Conservation (phyloP, 106 monocot species). For the Allium cepa region DNA sequence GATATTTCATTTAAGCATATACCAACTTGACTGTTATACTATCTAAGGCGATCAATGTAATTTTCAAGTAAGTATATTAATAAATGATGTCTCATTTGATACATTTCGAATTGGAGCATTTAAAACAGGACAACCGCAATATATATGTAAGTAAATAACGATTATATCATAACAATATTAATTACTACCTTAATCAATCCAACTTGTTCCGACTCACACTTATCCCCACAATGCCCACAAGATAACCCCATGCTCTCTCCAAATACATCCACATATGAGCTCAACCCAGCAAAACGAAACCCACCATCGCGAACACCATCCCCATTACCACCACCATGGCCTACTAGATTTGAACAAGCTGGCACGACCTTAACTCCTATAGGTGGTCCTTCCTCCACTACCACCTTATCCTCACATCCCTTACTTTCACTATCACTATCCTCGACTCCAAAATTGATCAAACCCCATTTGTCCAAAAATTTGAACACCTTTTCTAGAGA, state of each 20-base stretch:
- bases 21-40: too few species aligned
- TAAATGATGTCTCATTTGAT: too few species aligned
- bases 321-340: neutral
- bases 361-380: constrained; percentile 46
- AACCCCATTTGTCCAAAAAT: constrained; percentile 60
- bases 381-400: constrained; percentile 35
- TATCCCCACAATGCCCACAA: constrained; percentile 48
- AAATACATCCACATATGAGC: constrained; percentile 76
- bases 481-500: constrained; percentile 54
- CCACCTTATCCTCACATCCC: constrained; percentile 4
- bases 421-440: neutral
- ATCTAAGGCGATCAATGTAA: too few species aligned
- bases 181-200: constrained; percentile 34
- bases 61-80: too few species aligned
- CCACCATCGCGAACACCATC: constrained; percentile 24
- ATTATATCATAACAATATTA: too few species aligned
- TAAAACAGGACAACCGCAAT: too few species aligned
- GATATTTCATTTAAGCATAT: too few species aligned
- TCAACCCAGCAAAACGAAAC: constrained; percentile 48
- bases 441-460: constrained; percentile 63
- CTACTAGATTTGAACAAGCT: neutral
- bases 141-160: too few species aligned
- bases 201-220: constrained; percentile 13
- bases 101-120: too few species aligned
- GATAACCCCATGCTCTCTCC: constrained; percentile 22